Evolutionary conservation across 1,284 basidiomycete genomes (phyloP).

Genomic region (Puccinia hordei): DNA sequence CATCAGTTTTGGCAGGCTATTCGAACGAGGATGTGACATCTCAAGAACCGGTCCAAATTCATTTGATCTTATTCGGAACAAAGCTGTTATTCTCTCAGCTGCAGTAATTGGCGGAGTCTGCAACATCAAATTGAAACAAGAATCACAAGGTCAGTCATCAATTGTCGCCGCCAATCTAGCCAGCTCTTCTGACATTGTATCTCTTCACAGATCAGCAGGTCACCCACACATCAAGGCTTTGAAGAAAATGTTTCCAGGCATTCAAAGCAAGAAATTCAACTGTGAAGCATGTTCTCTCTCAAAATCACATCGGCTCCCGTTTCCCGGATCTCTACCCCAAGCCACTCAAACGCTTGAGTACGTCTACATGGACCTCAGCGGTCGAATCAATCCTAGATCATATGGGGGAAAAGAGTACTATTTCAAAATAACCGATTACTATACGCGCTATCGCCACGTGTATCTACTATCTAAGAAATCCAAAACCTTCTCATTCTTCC

Average conservation of each 20-base stretch:
- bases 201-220: conserved; percentile 8
- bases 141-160: not conserved
- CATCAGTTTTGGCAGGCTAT: not conserved
- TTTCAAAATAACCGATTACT: too few relatives aligned
- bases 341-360: not conserved
- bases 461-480: too few relatives aligned
- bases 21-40: not conserved
- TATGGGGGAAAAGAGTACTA: too few relatives aligned
- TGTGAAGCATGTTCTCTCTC: too few relatives aligned
- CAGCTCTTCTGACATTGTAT: not conserved
- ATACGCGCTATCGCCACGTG: too few relatives aligned
- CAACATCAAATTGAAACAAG: too few relatives aligned
- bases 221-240: too few relatives aligned
- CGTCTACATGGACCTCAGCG: too few relatives aligned
- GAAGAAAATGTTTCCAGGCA: too few relatives aligned
- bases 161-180: not conserved
- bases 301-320: conserved; percentile 1
- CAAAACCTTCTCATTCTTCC: not conserved
- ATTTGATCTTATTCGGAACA: not conserved
- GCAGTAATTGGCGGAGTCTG: too few relatives aligned
- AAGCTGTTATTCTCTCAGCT: not conserved
- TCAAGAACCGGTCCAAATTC: not conserved
- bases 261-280: too few relatives aligned
- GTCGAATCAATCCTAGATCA: too few relatives aligned
- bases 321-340: not conserved